phyloP scores from a whole-genome alignment of 352 stramenopile species.

The Phytopythium montanum region DNA sequence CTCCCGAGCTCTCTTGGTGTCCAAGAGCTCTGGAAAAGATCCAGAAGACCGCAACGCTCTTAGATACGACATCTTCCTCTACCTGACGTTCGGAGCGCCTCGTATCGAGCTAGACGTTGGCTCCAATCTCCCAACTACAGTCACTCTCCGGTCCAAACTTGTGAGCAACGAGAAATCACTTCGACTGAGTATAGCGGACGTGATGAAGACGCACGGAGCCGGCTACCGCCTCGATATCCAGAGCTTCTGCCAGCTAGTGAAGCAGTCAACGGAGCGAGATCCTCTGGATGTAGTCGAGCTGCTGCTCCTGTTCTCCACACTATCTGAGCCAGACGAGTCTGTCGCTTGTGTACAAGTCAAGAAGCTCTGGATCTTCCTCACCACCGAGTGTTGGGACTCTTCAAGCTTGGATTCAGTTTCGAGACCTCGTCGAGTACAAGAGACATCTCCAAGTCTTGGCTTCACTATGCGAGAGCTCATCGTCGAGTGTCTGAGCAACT shows the following conservation, averaged over 20 bases:
- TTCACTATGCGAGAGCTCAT: slow-evolving; percentile 15
- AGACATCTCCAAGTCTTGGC: background rate
- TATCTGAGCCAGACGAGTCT: background rate
- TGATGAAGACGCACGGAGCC: slow-evolving; percentile 11
- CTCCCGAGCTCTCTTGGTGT: slow-evolving; percentile 10
- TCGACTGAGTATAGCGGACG: slow-evolving; percentile 10
- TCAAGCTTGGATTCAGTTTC: background rate
- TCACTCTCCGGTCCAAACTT: slow-evolving; percentile 20
- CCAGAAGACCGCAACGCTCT: slow-evolving; percentile 4
- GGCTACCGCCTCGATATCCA: slow-evolving; percentile 13
- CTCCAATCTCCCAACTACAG: background rate
- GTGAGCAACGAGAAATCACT: slow-evolving; percentile 10
- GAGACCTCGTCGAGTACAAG: background rate
- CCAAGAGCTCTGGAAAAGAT: background rate
- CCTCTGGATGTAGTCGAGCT: slow-evolving; percentile 21
- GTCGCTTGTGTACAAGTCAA: slow-evolving; percentile 13
- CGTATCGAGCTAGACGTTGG: background rate
- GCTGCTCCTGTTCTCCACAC: slow-evolving; percentile 33
- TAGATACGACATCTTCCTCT: slow-evolving; percentile 52
- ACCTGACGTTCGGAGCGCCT: slow-evolving; percentile 4
- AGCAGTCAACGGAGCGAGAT: background rate
- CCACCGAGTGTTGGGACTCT: slow-evolving; percentile 16
- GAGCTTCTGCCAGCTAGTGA: slow-evolving; percentile 15
- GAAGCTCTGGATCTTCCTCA: slow-evolving; percentile 26
- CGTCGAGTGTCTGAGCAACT: slow-evolving; percentile 12